phyloP scores from a whole-genome alignment of 768 basidiomycete species.

The Porphyrellus cyaneotinctus region DNA sequence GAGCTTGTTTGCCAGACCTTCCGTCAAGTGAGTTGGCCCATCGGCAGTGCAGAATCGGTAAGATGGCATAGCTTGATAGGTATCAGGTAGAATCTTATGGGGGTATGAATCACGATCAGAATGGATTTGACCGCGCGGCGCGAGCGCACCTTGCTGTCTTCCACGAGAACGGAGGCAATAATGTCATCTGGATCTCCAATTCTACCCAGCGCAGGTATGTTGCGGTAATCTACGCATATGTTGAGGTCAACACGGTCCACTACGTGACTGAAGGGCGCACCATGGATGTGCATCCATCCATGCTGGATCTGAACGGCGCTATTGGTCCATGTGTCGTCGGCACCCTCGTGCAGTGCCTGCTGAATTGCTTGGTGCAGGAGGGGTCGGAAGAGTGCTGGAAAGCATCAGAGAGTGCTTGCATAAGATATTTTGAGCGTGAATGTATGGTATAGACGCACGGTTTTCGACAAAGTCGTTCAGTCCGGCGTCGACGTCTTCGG shows the following conservation, averaged over 20 bases:
- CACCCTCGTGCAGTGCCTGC: slow-evolving; percentile 48
- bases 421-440: background rate
- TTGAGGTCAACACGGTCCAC: background rate
- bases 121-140: background rate
- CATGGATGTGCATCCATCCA: slow-evolving; percentile 89
- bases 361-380: slow-evolving; percentile 60
- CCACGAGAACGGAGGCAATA: slow-evolving; percentile 68
- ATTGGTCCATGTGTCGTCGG: slow-evolving; percentile 64
- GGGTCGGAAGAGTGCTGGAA: slow-evolving; percentile 53
- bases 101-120: background rate
- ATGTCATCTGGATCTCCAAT: slow-evolving; percentile 86
- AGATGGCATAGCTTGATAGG: slow-evolving; percentile 80
- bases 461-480: slow-evolving; percentile 73
- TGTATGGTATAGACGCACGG: slow-evolving; percentile 39
- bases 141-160: slow-evolving; percentile 55
- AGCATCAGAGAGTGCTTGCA: background rate
- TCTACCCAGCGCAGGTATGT: slow-evolving; percentile 67
- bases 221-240: slow-evolving; percentile 54
- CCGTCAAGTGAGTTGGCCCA: slow-evolving; percentile 64
- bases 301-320: slow-evolving; percentile 60
- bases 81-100: slow-evolving; percentile 59
- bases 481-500: slow-evolving; percentile 42
- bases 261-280: slow-evolving; percentile 24
- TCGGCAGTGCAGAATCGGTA: slow-evolving; percentile 78
- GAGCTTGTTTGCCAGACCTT: slow-evolving; percentile 55